phyloP scores from a whole-genome alignment of 345 rosid genomes.

The Capsella bursapastoris region DNA sequence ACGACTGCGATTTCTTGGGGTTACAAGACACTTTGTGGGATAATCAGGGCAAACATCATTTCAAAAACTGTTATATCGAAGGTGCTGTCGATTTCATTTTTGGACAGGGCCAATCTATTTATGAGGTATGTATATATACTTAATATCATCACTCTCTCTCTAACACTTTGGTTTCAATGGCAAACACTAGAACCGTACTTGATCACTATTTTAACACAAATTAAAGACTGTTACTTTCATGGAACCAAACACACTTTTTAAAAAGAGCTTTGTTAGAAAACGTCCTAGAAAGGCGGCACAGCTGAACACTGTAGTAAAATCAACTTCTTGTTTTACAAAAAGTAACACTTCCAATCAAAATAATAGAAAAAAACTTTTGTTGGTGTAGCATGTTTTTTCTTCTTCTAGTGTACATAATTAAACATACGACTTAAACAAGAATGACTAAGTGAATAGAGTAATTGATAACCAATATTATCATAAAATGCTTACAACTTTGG shows the following conservation, averaged over 20 bases:
- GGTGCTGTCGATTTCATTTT: conserved; percentile 64
- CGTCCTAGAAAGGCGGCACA: neutral
- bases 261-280: neutral
- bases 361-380: neutral
- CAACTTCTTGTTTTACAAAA: neutral
- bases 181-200: no score
- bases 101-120: conserved; percentile 62
- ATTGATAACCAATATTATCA: no score
- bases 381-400: no score
- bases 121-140: conserved; percentile 61
- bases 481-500: no score
- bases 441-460: no score
- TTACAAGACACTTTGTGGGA: conserved; percentile 72
- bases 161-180: neutral
- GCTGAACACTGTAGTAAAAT: neutral
- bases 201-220: no score
- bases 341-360: neutral
- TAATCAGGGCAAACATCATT: conserved; percentile 53
- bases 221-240: conserved; percentile 5
- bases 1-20: conserved; percentile 53
- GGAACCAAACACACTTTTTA: neutral
- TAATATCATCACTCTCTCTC: no score
- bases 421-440: no score
- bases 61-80: conserved; percentile 57
- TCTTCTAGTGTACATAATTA: no score